Base-by-base conservation (phyloP, 2,329 filamentous ascomycete genomes). In the Fusarium zealandicum region DNA sequence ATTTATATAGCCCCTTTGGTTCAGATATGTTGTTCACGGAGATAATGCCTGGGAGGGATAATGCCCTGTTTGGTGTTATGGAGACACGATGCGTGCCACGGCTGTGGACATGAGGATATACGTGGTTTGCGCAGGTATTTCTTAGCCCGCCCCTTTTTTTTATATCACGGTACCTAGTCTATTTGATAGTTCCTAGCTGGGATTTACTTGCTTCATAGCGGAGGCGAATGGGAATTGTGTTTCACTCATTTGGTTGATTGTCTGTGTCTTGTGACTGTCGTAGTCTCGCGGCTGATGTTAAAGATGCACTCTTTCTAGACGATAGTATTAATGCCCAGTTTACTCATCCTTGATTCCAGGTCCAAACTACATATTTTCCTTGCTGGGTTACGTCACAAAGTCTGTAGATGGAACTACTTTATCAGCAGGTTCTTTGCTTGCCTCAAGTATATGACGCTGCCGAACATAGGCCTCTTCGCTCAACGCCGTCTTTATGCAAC, bases 191-290 rank as follows among this genome's bases (percentile, higher is more conserved):
- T 61, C 47, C 51, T 47, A 49, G 35, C 47, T 53, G 57, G 54
- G 37, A 43, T 64, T 51, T 49, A 31, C 46, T 36, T 64, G 41
- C 53, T 65, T 67, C 67, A 72, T 73, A 71, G 70, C 69, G 68
- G 67, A 70, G 68, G 69, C 67, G 70, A 72, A 72, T 62, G 59
- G 69, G 67, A 54, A 54, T 31, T 51, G 45, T 54, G 58, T 57
- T 40, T 50, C 41, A 61, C 52, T 49, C 8, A 32, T 11, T 31
- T 12, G 13, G 13, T 31, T 7, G 11, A 13, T 31, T 12, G 28
- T 31, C 8, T 25, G 7, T 25, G 7, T 25, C 22, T 25, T 25
- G 22, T 25, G 22, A 25, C 9, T 25, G 22, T 25, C 8, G 22
- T 25, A 9, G 22, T 25, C 8, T 9, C 22, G 8, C 8, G 9